Base-by-base conservation (phyloP, 1,284 basidiomycete genomes). In the Microbotryomycetes sp. region DNA sequence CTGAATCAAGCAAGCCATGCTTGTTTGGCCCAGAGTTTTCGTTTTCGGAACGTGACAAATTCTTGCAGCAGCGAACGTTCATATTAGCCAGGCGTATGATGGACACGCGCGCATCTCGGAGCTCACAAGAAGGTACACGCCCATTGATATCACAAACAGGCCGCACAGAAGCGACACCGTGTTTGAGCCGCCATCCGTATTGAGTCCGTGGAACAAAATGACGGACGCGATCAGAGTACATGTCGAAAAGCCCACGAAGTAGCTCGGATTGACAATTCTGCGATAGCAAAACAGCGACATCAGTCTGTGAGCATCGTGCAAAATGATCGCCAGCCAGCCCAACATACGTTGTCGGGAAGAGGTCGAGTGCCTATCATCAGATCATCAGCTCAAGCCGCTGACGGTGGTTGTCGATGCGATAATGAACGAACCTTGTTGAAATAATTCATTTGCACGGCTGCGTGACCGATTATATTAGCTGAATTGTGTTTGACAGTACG, bases 211-310 rank as follows among this genome's bases (percentile, higher is more conserved):
- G 81, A 97, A 97, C 64, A 97, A 83, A 69, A 97, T 91, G 66
- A 97, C 84, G 55, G 92, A 97, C 0, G 94, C 92, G 56, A 94
- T 81, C 72, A 97, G 89, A 28, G 94, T 97, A 13, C 88, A 88
- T 2, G 91, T 90, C n/a, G 92, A 93, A 79, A 99, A 99, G 76
- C 90, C 88, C 75, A 97, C 94, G 73, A 94, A 97, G 79, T 98
- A 98, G 80, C 96, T 89, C 0, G 96, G 94, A 75, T 99, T 98
- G 61, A 98, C 58, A 24, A 69, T 93, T 48, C 89, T 91, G 73
- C 31, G 27, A 45, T 46, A 21, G n/a, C 3, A 50, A 1, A 41
- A 48, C 11, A 52, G 50, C 5, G 29, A 18, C n/a, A 26, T 27
- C 45, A 29, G 15, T 4, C 15, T n/a, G 35, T 15, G 7, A 28